Base-by-base conservation (phyloP, 306 rosid genomes). In the Datisca glomerata region DNA sequence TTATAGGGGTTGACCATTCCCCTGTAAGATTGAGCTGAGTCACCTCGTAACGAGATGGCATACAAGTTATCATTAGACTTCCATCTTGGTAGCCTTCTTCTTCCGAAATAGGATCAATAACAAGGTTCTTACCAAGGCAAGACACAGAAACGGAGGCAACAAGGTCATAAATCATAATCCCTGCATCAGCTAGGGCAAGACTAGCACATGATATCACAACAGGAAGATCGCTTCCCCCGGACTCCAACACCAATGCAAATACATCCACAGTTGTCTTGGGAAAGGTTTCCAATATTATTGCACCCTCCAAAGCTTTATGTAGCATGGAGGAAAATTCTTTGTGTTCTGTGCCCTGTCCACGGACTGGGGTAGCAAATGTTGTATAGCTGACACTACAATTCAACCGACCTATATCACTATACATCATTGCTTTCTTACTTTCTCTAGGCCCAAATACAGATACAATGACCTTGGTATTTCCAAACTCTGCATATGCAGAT, bases 401-500 rank as follows among this genome's bases (percentile, higher is more conserved):
- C 45, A 89, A 64, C 18, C 94, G 84, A 49, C 96, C 98, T 2
- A 54, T 59, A 46, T 84, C 98, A 38, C 94, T 89, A 67, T 80
- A 89, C 85, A 70, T 47, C 95, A 80, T 80, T 12, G 98, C 96
- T 57, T 89, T 89, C 78, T 84, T 89, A 56, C 98, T 89, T 75
- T 89, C 98, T 56, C 96, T 80, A 13, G 98, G 98, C 46, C 98
- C 98, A 59, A 89, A 89, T 52, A 89, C 95, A 40, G 98, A 89
- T 19, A 84, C 95, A 49, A 89, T 75, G 81, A 84, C 95, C 68
- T 84, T 89, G 52, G 95, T 89, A 51, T 80, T 78, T 47, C 95
- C 98, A 47, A 89, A 68, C 66, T 89, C 95, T 4, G 95, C 95
- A 58, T 89, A 89, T 9, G 98, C 98, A 45, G 98, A 89, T 65